phyloP scores from a whole-genome alignment of 2,329 filamentous ascomycete genomes.

The Penicillium sp. region DNA sequence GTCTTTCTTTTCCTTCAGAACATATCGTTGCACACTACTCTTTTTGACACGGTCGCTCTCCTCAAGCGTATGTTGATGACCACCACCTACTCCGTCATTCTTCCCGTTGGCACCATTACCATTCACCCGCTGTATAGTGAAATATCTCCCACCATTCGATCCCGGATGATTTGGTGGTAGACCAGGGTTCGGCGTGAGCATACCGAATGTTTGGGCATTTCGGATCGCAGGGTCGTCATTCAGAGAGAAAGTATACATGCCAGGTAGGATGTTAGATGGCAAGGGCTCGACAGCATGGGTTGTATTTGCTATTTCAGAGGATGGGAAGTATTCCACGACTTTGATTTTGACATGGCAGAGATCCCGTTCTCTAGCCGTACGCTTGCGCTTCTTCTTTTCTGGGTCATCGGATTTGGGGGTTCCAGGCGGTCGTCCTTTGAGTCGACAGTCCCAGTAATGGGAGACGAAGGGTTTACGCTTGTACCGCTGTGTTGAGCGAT shows the following conservation, averaged over 20 bases:
- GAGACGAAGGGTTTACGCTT: constrained; percentile 75
- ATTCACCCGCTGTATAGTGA: constrained; percentile 69
- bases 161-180: constrained; percentile 42
- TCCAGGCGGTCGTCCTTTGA: constrained; percentile 69
- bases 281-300: constrained; percentile 16
- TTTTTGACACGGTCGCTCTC: constrained; percentile 74
- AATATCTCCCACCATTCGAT: constrained; percentile 50
- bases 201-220: constrained; percentile 33
- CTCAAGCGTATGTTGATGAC: constrained; percentile 64
- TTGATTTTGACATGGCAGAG: constrained; percentile 84
- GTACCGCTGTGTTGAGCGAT: constrained; percentile 70
- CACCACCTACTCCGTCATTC: constrained; percentile 58
- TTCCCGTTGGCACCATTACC: constrained; percentile 66
- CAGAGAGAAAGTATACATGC: constrained; percentile 21
- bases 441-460: constrained; percentile 75
- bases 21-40: constrained; percentile 61
- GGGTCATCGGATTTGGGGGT: constrained; percentile 72
- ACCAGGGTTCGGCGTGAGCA: constrained; percentile 35
- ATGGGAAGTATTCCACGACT: constrained; percentile 67
- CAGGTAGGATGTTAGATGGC: constrained; percentile 18
- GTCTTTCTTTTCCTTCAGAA: constrained; percentile 58
- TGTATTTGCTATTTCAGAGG: constrained; percentile 22
- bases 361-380: constrained; percentile 63
- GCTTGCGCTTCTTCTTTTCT: constrained; percentile 72
- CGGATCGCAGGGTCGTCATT: constrained; percentile 4